These are phyloP conservation scores for Barnettozyma vustinii DNA, from an alignment of 805 yeast genomes.

Conservation along the genomic window DNA sequence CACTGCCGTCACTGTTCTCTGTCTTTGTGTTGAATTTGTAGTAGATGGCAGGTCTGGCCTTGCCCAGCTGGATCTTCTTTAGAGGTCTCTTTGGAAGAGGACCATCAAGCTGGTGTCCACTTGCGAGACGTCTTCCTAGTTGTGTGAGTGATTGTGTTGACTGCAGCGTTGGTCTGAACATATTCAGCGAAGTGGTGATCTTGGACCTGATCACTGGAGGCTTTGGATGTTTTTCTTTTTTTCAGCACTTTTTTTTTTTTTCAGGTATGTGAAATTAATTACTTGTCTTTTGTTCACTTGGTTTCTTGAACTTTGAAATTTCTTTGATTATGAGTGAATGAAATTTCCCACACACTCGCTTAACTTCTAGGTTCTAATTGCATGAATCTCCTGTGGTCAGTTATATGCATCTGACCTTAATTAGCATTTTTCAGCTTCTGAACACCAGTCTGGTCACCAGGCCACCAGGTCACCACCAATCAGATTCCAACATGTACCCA, in stretches of 20 bases:
- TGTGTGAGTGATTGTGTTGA: conserved; percentile 1
- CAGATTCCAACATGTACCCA: too few species aligned
- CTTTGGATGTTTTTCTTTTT: neutral
- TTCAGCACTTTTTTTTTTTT: neutral
- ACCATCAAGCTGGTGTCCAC: conserved; percentile 15
- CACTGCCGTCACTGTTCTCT: conserved; percentile 94
- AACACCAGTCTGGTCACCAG: too few species aligned
- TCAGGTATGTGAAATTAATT: too few species aligned
- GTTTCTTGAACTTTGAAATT: too few species aligned
- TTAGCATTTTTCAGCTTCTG: too few species aligned
- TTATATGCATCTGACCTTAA: too few species aligned
- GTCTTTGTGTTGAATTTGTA: conserved; percentile 83
- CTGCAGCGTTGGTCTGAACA: conserved; percentile 6
- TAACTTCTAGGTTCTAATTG: too few species aligned
- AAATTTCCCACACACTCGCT: too few species aligned
- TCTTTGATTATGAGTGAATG: too few species aligned
- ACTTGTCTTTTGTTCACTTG: too few species aligned
- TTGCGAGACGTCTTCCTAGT: conserved; percentile 9
- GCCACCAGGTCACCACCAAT: too few species aligned
- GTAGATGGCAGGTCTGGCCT: conserved; percentile 90
- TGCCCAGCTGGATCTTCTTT: conserved; percentile 68
- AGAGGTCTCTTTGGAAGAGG: conserved; percentile 48
- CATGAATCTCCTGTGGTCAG: too few species aligned
- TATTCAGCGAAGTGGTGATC: neutral
- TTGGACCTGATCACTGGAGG: neutral